Evolutionary conservation across 148 eudicot genomes (phyloP).

Genomic region (Chenopodium formosanum): DNA sequence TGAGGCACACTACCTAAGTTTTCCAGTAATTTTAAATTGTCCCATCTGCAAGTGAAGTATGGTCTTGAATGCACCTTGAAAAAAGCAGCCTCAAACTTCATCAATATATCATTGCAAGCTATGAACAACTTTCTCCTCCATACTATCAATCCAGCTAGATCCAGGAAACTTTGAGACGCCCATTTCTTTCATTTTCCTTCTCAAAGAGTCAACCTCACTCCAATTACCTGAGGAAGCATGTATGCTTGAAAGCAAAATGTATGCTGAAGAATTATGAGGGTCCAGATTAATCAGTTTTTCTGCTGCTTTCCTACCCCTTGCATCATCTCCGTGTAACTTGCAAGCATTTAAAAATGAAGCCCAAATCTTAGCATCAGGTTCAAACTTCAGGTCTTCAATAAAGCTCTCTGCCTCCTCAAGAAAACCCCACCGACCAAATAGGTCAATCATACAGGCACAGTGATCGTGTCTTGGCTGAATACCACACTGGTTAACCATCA

Average conservation of each 20-base stretch:
- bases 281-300: constrained; percentile 70
- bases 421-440: constrained; percentile 81
- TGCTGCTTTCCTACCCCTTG: constrained; percentile 74
- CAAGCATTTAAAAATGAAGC: constrained; percentile 79
- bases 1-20: not conserved
- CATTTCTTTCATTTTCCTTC: constrained; percentile 68
- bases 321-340: constrained; percentile 78
- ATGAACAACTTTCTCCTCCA: constrained; percentile 35
- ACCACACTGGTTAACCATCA: constrained; percentile 48
- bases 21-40: not conserved
- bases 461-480: constrained; percentile 75
- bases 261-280: constrained; percentile 71
- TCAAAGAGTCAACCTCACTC: constrained; percentile 62
- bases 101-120: constrained; percentile 29
- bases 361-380: constrained; percentile 82
- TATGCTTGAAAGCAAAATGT: constrained; percentile 66
- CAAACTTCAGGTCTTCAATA: constrained; percentile 47
- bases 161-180: constrained; percentile 66
- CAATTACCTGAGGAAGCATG: constrained; percentile 85
- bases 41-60: not conserved
- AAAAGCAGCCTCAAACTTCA: not conserved
- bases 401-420: constrained; percentile 72
- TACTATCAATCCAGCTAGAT: constrained; percentile 65
- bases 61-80: not conserved
- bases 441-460: constrained; percentile 88